Base-by-base conservation (phyloP, 345 rosid species). In the Hibiscus mutabilis region DNA sequence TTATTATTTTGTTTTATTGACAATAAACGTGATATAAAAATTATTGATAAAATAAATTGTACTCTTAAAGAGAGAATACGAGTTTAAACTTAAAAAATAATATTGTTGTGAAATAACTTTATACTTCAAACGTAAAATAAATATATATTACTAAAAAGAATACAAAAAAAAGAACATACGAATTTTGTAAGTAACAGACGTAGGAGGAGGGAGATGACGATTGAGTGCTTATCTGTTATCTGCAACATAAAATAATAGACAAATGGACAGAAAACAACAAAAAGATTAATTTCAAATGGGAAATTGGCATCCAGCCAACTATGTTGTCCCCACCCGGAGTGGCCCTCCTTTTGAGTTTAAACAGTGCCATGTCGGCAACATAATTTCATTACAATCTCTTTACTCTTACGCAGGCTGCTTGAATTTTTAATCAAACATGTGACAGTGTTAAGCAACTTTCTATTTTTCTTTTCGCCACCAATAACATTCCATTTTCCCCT, bases 301-400 rank as follows among this genome's bases (percentile, higher is more conserved):
- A 46, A 24, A 19, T 69, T 73, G 69, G 18, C 19, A 49, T 15
- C 75, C 56, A 73, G 68, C 81, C 78, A 79, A 19, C 77, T 16
- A 27, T 21, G 14, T 21, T 15, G 55, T 25, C 5, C 55, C 55
- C 55, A 16, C 15, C 51, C 51, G 6, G 4, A 46, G 29, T 25
- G 29, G 29, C 29, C 29, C 29, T 25, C 29, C 29, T 15, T 66
- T 62, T n/a, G 40, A 37, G 69, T 49, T 66, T 66, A 46, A 75
- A 82, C 77, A 18, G 75, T 79, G 78, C 83, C 87, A 81, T 84
- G 96, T 85, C 90, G 85, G 86, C 85, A 85, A 79, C 83, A 81
- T 72, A 74, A 58, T 69, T 56, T 21, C 53, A 58, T 69, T 56
- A 21, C 53, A 64, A 6, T 24, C 19, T 24, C 19, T 19, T 53